phyloP scores from a whole-genome alignment of 495 filamentous ascomycete genomes.

The Letharia lupina region DNA sequence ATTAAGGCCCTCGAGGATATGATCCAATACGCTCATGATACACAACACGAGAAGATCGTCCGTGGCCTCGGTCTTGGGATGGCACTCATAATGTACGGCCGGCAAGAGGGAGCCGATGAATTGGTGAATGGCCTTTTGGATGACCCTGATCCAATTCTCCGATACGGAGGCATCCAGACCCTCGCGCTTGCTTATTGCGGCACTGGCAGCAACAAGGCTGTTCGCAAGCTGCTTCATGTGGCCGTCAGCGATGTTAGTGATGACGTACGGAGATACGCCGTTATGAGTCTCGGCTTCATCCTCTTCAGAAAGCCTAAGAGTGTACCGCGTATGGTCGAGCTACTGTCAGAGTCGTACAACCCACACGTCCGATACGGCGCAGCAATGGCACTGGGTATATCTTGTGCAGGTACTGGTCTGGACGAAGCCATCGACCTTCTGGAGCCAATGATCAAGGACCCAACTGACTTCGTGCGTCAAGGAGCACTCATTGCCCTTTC shows the following conservation, averaged over 20 bases:
- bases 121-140: slow-evolving; percentile 87
- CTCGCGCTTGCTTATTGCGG: slow-evolving; percentile 96
- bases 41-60: slow-evolving; percentile 97
- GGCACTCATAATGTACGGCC: slow-evolving; percentile 96
- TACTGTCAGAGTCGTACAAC: slow-evolving; percentile 96
- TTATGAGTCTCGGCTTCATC: slow-evolving; percentile 97
- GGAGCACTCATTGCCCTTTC: slow-evolving; percentile 90
- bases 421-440: slow-evolving; percentile 95
- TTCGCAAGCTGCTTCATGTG: slow-evolving; percentile 91
- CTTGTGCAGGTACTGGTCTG: slow-evolving; percentile 91
- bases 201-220: slow-evolving; percentile 95
- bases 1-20: slow-evolving; percentile 85
- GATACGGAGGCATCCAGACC: slow-evolving; percentile 99
- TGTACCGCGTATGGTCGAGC: slow-evolving; percentile 98
- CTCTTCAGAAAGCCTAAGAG: slow-evolving; percentile 96
- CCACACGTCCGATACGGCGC: slow-evolving; percentile 98
- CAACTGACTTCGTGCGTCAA: slow-evolving; percentile 95
- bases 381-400: slow-evolving; percentile 96
- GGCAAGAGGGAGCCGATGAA: slow-evolving; percentile 89
- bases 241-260: slow-evolving; percentile 98
- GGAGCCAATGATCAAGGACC: slow-evolving; percentile 99
- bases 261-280: slow-evolving; percentile 92
- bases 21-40: slow-evolving; percentile 96
- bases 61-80: slow-evolving; percentile 92
- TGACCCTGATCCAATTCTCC: slow-evolving; percentile 85